Conservation (phyloP, 805 yeast species). For the Candida sanyiensis region DNA sequence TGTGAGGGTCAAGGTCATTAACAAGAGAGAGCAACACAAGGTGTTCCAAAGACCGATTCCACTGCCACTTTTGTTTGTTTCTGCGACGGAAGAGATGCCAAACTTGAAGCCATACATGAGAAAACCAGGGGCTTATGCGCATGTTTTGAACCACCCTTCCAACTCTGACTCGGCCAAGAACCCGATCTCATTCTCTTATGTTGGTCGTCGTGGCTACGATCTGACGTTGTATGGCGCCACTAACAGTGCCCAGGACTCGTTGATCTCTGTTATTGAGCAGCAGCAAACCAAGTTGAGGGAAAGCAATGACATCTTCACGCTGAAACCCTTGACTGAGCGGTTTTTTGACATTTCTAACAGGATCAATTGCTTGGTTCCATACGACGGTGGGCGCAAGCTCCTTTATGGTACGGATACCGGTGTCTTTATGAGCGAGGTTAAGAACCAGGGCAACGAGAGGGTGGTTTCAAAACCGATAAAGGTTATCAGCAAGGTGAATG, state of each 20-base stretch:
- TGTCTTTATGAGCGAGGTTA: constrained; percentile 72
- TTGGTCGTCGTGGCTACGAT: constrained; percentile 44
- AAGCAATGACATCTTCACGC: constrained; percentile 72
- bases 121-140: constrained; percentile 29
- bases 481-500: constrained; percentile 67
- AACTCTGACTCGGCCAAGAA: constrained; percentile 27
- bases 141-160: constrained; percentile 20
- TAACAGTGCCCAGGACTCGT: constrained; percentile 61
- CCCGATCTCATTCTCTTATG: constrained; percentile 44
- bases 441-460: constrained; percentile 39
- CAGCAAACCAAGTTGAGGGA: constrained; percentile 73
- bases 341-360: constrained; percentile 69
- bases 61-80: constrained; percentile 64
- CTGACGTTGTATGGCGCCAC: constrained; percentile 39
- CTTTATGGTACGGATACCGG: constrained; percentile 92
- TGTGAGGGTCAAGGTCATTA: constrained; percentile 78
- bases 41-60: constrained; percentile 89
- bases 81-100: constrained; percentile 77
- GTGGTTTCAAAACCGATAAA: constrained; percentile 67
- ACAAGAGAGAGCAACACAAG: constrained; percentile 84
- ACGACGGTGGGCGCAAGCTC: constrained; percentile 89
- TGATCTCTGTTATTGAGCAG: constrained; percentile 69
- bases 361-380: constrained; percentile 87
- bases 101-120: constrained; percentile 41
- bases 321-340: constrained; percentile 67